Evolutionary conservation across 441 rosid genomes (phyloP).

Genomic region (Eruca vesicaria): DNA sequence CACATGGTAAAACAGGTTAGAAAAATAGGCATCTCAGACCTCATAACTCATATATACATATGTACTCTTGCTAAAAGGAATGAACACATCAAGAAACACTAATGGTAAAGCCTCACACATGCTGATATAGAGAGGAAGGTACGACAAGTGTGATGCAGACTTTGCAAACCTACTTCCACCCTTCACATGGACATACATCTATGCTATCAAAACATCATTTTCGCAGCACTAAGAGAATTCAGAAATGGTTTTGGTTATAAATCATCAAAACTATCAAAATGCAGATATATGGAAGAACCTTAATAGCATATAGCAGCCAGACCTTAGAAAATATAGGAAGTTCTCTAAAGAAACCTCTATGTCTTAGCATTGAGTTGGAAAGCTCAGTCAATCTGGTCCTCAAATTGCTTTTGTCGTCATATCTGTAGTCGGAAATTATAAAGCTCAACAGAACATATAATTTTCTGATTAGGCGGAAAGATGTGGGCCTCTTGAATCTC

Average conservation of each 20-base stretch:
- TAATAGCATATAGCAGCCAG: slow-evolving; percentile 13
- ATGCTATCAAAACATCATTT: slow-evolving; percentile 77
- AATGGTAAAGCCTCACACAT: slow-evolving; percentile 44
- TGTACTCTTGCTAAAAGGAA: background rate
- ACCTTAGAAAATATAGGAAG: slow-evolving; percentile 96
- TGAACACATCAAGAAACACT: background rate
- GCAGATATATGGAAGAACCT: background rate
- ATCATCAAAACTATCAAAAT: slow-evolving; percentile 6
- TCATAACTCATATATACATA: background rate
- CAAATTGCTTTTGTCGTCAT: no score
- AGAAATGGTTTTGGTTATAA: slow-evolving; percentile 15
- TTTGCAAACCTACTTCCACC: slow-evolving; percentile 68
- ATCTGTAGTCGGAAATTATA: no score
- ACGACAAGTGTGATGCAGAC: slow-evolving; percentile 76
- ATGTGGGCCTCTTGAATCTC: no score
- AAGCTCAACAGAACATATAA: no score
- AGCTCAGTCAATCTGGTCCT: no score
- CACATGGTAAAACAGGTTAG: slow-evolving; percentile 5
- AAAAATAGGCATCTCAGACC: background rate
- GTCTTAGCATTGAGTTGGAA: slow-evolving; percentile 54
- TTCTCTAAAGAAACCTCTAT: slow-evolving; percentile 79
- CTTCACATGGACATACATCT: slow-evolving; percentile 81
- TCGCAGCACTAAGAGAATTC: slow-evolving; percentile 66
- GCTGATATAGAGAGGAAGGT: slow-evolving; percentile 94
- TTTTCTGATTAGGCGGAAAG: no score